A percentile compares a stretch with the other conserved stretches of the same genome.
Conservation (phyloP, 441 rosid genomes). For the Populus hybrid region DNA sequence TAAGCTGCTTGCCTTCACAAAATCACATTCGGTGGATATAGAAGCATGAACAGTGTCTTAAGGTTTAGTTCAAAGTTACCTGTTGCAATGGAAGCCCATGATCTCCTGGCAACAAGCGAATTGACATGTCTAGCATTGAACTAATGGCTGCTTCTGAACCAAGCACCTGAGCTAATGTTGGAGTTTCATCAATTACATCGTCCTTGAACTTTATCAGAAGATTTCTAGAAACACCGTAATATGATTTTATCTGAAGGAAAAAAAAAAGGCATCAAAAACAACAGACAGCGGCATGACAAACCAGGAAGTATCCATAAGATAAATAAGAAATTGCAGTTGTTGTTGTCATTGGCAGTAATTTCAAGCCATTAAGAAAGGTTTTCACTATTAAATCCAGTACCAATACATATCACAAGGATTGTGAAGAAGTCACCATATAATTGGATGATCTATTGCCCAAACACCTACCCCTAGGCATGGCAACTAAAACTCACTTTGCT, state of each 20-base stretch:
- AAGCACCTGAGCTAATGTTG: constrained; percentile 78
- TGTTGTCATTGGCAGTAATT: not conserved
- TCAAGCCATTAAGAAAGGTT: no score
- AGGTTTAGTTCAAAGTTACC: constrained; percentile 38
- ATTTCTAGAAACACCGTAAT: constrained; percentile 90
- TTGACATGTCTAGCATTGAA: constrained; percentile 94
- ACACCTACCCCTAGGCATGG: not conserved
- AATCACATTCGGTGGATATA: not conserved
- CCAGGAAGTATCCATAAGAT: not conserved
- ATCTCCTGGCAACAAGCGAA: constrained; percentile 83
- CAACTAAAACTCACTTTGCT: not conserved
- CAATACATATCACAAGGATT: not conserved
- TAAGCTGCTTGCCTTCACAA: constrained; percentile 4
- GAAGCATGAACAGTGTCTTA: not conserved
- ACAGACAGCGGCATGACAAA: constrained; percentile 7
- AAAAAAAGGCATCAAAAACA: constrained; percentile 12
- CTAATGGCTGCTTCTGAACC: constrained; percentile 88
- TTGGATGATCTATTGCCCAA: not conserved
- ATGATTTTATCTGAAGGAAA: constrained; percentile 68
- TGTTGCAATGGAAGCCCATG: constrained; percentile 93
- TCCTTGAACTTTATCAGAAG: constrained; percentile 85
- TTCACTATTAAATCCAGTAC: not conserved
- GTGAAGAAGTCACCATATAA: not conserved
- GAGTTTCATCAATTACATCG: constrained; percentile 82
- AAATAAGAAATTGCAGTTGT: constrained; percentile 1